Conservation (phyloP, 2,329 filamentous ascomycete species). For the Neonectria magnoliae region DNA sequence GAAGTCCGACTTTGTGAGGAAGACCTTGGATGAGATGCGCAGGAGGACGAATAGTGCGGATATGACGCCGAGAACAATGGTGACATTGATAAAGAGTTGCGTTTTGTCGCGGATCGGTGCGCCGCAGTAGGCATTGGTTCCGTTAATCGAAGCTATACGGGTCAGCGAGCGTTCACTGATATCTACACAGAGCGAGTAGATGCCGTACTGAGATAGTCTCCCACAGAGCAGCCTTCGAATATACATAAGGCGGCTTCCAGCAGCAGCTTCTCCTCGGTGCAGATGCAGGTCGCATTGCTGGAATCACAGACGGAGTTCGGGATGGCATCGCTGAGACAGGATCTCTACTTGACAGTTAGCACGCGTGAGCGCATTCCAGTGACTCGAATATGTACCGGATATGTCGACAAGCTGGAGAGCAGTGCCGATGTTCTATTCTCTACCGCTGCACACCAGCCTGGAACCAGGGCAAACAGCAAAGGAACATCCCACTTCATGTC, state of each 20-base stretch:
- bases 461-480: conserved; percentile 23
- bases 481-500: conserved; percentile 35
- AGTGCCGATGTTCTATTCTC: conserved; percentile 20
- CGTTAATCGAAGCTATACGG: conserved; percentile 20
- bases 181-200: neutral
- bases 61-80: conserved; percentile 26
- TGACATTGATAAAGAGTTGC: conserved; percentile 18
- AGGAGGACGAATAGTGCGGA: conserved; percentile 26
- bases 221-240: conserved; percentile 27
- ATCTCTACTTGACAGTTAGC: conserved; percentile 24
- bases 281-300: conserved; percentile 37
- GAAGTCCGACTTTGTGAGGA: conserved; percentile 22
- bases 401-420: conserved; percentile 26
- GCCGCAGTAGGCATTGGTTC: conserved; percentile 19
- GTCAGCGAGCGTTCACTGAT: conserved; percentile 3
- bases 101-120: conserved; percentile 25
- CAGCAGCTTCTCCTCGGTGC: conserved; percentile 28
- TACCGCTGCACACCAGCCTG: conserved; percentile 7
- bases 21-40: conserved; percentile 30
- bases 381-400: conserved; percentile 17
- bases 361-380: neutral
- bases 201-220: conserved; percentile 27
- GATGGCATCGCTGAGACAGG: conserved; percentile 25
- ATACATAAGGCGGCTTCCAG: conserved; percentile 29
- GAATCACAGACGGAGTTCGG: conserved; percentile 25